Percentiles rank a stretch among this genome's conserved stretches.
Evolutionary conservation across 805 yeast genomes (phyloP).

Genomic region (Yarrowia phangngaensis): DNA sequence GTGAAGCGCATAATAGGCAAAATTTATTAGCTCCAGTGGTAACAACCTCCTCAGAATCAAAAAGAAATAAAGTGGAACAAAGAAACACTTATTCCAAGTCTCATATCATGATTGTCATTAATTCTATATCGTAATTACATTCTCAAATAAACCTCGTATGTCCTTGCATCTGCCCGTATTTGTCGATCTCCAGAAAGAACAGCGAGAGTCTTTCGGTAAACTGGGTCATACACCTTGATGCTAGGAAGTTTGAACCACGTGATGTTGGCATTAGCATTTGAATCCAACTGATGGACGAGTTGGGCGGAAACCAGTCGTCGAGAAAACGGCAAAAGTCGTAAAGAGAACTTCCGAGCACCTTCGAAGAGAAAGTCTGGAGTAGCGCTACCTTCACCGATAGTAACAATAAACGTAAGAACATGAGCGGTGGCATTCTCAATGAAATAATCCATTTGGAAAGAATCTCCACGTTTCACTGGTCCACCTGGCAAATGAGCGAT

Average conservation of each 20-base stretch:
- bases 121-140: conserved; percentile 1
- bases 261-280: conserved; percentile 4
- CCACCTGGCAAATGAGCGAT: conserved; percentile 39
- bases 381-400: conserved; percentile 35
- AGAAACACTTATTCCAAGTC: no score
- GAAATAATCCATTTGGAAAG: conserved; percentile 40
- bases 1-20: no score
- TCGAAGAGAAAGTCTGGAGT: conserved; percentile 42
- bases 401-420: conserved; percentile 58
- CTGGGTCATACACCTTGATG: conserved; percentile 62
- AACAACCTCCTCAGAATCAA: no score
- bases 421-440: conserved; percentile 75
- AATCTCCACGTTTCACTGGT: conserved; percentile 3
- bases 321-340: conserved; percentile 61
- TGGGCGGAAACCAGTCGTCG: conserved; percentile 29
- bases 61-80: no score
- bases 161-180: conserved; percentile 27
- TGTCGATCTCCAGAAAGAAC: conserved; percentile 42
- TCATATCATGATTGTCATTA: no score
- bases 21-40: no score
- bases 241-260: conserved; percentile 50
- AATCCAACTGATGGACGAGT: conserved; percentile 15
- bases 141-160: conserved; percentile 13
- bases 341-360: conserved; percentile 39
- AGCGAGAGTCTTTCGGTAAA: conserved; percentile 61